These are phyloP conservation scores for Euphrasia confusa DNA, from an alignment of 257 asterid genomes.

Conservation along the genomic window DNA sequence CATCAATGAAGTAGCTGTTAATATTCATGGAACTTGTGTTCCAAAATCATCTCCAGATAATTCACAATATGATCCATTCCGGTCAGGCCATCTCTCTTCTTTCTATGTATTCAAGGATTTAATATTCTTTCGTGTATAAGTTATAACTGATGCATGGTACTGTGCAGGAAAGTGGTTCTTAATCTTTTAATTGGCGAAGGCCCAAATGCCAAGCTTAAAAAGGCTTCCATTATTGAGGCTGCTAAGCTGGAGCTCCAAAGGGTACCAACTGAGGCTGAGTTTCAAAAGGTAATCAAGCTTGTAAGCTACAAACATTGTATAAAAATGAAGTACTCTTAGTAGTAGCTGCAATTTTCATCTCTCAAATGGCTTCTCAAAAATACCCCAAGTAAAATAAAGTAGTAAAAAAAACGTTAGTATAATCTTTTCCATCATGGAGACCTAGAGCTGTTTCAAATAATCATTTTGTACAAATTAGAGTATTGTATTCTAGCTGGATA, in stretches of 20 bases:
- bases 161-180: slow-evolving; percentile 65
- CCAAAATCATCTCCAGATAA: slow-evolving; percentile 68
- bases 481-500: not conserved
- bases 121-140: not conserved
- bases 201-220: slow-evolving; percentile 77
- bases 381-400: not conserved
- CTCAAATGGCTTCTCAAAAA: not conserved
- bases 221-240: slow-evolving; percentile 61
- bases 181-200: slow-evolving; percentile 61
- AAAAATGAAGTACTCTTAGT: not conserved
- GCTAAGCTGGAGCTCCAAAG: slow-evolving; percentile 49
- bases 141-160: slow-evolving; percentile 12
- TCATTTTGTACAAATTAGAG: not conserved
- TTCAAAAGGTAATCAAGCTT: slow-evolving; percentile 54
- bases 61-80: slow-evolving; percentile 59
- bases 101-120: not conserved
- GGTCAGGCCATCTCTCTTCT: slow-evolving; percentile 38
- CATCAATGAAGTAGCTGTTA: slow-evolving; percentile 52
- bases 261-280: slow-evolving; percentile 41
- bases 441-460: not conserved
- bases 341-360: not conserved
- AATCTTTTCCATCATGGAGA: not conserved
- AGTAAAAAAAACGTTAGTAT: not conserved
- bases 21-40: slow-evolving; percentile 77
- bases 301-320: not conserved